phyloP scores from a whole-genome alignment of 495 filamentous ascomycete species.

The Hypoxylon fuscum region DNA sequence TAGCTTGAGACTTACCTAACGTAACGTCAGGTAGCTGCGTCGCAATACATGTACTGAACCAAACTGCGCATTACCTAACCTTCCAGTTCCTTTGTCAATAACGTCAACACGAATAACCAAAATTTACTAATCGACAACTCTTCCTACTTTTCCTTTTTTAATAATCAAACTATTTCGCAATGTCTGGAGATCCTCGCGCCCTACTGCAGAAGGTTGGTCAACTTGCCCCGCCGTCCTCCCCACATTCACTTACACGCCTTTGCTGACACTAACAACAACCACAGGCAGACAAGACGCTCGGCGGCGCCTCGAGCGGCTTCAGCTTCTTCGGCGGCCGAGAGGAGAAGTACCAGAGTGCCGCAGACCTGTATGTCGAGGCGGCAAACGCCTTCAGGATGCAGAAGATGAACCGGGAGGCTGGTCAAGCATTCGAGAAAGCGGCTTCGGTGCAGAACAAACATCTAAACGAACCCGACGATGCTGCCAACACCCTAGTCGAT shows the following conservation, averaged over 20 bases:
- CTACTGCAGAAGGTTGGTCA: slow-evolving; percentile 55
- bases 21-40: slow-evolving; percentile 36
- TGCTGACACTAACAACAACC: slow-evolving; percentile 41
- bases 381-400: slow-evolving; percentile 83
- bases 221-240: slow-evolving; percentile 37
- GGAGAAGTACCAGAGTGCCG: slow-evolving; percentile 86
- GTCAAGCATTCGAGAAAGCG: slow-evolving; percentile 79
- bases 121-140: slow-evolving; percentile 5
- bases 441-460: slow-evolving; percentile 77
- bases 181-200: slow-evolving; percentile 58
- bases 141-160: slow-evolving; percentile 1
- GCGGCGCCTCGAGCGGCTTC: slow-evolving; percentile 72
- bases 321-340: slow-evolving; percentile 78
- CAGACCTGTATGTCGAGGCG: slow-evolving; percentile 81
- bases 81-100: slow-evolving; percentile 29
- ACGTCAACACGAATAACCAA: slow-evolving; percentile 7
- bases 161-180: slow-evolving; percentile 37
- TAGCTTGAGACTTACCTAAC: slow-evolving; percentile 32
- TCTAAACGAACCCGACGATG: slow-evolving; percentile 88
- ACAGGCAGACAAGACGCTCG: slow-evolving; percentile 82
- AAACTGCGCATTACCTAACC: slow-evolving; percentile 12
- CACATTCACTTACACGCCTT: slow-evolving; percentile 16
- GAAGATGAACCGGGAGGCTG: slow-evolving; percentile 80
- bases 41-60: too few relatives aligned
- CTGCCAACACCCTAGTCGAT: slow-evolving; percentile 78